These are phyloP conservation scores for Didymella sp. DNA, from an alignment of 2,329 filamentous ascomycete species.

Conservation along the genomic window DNA sequence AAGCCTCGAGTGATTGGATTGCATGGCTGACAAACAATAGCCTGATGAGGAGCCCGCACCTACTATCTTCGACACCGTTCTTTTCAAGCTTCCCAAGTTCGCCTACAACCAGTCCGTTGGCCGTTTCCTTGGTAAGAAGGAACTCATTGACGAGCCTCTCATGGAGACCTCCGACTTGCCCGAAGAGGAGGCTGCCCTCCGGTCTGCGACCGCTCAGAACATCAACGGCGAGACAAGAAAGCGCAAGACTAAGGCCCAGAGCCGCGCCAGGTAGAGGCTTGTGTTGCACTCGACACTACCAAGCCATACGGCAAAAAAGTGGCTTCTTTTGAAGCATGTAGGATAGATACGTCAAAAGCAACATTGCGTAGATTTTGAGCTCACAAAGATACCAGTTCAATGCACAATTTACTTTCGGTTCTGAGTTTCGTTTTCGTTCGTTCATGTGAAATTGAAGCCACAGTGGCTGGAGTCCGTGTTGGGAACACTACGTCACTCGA, in stretches of 20 bases:
- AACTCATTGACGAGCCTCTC: constrained; percentile 46
- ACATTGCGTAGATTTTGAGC: background rate
- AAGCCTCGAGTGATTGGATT: background rate
- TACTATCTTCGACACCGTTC: constrained; percentile 79
- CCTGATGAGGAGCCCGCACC: constrained; percentile 80
- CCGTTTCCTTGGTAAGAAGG: constrained; percentile 51
- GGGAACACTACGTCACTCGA: constrained; percentile 8
- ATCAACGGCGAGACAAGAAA: constrained; percentile 56
- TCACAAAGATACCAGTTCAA: background rate
- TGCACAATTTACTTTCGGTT: background rate
- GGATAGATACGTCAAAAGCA: constrained; percentile 12
- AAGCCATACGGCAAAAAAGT: background rate
- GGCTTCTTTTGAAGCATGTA: constrained; percentile 12
- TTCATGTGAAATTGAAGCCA: constrained; percentile 19
- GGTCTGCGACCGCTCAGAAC: constrained; percentile 53
- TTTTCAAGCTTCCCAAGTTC: constrained; percentile 80
- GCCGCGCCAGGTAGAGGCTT: constrained; percentile 27
- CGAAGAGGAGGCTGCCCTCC: constrained; percentile 51
- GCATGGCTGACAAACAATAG: constrained; percentile 54
- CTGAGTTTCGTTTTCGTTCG: background rate
- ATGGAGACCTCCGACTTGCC: constrained; percentile 47
- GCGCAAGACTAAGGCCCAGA: constrained; percentile 44
- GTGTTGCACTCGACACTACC: background rate
- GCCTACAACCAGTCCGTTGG: constrained; percentile 63
- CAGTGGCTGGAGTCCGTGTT: constrained; percentile 22